A percentile compares a stretch with the other conserved stretches of the same genome.
phyloP scores from a whole-genome alignment of 106 monocot genomes.

The Allium sativum region DNA sequence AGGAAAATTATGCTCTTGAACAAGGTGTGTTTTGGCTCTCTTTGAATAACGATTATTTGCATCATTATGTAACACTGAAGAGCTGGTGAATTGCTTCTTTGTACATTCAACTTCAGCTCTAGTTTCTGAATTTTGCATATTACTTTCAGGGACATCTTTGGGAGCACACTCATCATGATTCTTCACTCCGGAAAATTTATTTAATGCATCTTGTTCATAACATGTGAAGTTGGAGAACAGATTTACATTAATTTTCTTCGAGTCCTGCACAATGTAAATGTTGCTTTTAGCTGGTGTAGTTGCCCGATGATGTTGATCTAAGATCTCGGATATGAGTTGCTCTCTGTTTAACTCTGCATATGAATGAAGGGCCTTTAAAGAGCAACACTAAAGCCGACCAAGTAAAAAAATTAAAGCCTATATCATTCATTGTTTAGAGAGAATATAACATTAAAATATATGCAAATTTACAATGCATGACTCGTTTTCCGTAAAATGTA shows the following conservation, averaged over 20 bases:
- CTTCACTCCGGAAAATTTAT: neutral
- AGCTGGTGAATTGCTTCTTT: neutral
- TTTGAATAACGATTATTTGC: neutral
- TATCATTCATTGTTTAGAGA: neutral
- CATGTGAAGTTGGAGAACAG: neutral
- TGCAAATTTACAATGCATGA: neutral
- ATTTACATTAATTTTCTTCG: neutral
- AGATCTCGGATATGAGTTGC: conserved; percentile 2
- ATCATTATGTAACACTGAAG: neutral
- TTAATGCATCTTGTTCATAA: neutral
- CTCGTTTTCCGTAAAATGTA: neutral
- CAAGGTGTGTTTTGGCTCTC: neutral
- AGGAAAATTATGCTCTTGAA: neutral
- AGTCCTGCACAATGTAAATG: neutral
- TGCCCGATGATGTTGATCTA: neutral
- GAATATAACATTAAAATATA: neutral
- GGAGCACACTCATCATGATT: neutral
- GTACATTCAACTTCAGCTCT: neutral
- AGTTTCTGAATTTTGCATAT: neutral
- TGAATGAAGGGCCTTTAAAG: neutral
- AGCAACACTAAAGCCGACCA: neutral
- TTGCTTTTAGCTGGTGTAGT: neutral
- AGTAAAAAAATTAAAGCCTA: neutral
- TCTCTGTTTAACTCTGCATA: conserved; percentile 6
- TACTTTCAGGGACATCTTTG: neutral